Base-by-base conservation (phyloP, 2,329 filamentous ascomycete species). In the Colletotrichum endophyticum region DNA sequence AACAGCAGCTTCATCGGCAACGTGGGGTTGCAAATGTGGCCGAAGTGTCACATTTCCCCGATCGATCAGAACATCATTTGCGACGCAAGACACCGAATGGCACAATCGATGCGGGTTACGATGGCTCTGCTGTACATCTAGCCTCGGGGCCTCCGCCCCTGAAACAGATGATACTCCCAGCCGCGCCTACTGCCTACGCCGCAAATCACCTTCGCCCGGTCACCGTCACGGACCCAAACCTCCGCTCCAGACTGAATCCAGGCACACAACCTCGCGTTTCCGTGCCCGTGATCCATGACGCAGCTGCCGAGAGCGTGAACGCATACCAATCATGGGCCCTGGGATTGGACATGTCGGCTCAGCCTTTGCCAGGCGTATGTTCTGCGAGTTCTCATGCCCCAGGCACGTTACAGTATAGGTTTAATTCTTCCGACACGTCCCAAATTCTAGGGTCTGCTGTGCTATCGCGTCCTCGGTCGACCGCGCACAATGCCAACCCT, bases 41-140 rank as follows among this genome's bases (percentile, higher is more conserved):
- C 16, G 70, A 73, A 19, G 73, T 66, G 22, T 59, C 70, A n/a
- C 77, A 75, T 8, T 57, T 76, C 27, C 25, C 73, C 34, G 85
- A 87, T 6, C 84, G 85, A 72, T 83, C 85, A 70, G 95, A 98
- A 84, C 93, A 98, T 84, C 94, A 95, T 80, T 88, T 98, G 73
- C 92, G 96, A 79, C 92, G 96, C 79, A 99, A 99, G 85, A 99
- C 96, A 11, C 97, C 96, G 6, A 96, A 94, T 81, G 97, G 96
- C n/a, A 98, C 96, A 49, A 91, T 99, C 77, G 94, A 96, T 79
- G 95, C 95, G 70, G 96, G 95, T 13, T 98, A 98, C 82, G 96
- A 99, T 88, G 95, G 95, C 36, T 95, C 95, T 7, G 92, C 93
- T 2, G 89, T 93, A 27, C 94, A 95, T 81, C 92, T 94, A 80